Evolutionary conservation across 371 early-diverging fungal species (phyloP), one percentile per base, ranked within the genome.

Genomic region (Mortierella sp.): DNA sequence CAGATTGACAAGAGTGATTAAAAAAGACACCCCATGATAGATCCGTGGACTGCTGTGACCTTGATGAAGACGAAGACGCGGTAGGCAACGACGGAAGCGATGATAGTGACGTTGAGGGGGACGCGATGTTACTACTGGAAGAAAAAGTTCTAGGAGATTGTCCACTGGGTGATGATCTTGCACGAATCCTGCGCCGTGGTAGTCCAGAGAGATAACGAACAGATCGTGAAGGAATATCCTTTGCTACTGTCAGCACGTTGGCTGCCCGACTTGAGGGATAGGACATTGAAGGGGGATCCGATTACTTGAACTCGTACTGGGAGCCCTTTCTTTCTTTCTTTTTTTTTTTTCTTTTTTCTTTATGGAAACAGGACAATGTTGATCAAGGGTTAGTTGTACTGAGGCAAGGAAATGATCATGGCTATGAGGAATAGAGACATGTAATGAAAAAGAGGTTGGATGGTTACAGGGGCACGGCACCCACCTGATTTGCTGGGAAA

Each of bases 211-310:
- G 44, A 45, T 61, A 64, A 26, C 25, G 45, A 52, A 64, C 71
- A 57, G 76, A 66, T 43, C 67, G 75, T 37, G 75, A 66, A 18
- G 77, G 72, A 50, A 77, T 77, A 15, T 69, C 67, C 77, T 68
- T 77, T 44, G 77, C 77, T 28, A 58, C 72, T 12, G 72, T 61
- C 68, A 77, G 72, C 66, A 77, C 68, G 51, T 68, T 77, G 69
- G 66, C 77, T 64, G 77, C 69, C 26, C 72, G 72, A 56, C 72
- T 71, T 7, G 77, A 77, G 53, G 77, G 60, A 48, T 72, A 72
- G 62, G 77, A 72, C 77, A 77, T 77, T 60, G 37, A 37, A 9
- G 9, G 9, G 37, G 9, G 37, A 9, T 9, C 37, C 3, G 37
- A 9, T 9, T 37, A 37, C 37, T 9, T 37, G 37, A 37, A 37